A percentile compares a stretch with the other conserved stretches of the same genome.
Evolutionary conservation across 2,329 filamentous ascomycete species (phyloP).

Genomic region (Cladophialophora psammophila): DNA sequence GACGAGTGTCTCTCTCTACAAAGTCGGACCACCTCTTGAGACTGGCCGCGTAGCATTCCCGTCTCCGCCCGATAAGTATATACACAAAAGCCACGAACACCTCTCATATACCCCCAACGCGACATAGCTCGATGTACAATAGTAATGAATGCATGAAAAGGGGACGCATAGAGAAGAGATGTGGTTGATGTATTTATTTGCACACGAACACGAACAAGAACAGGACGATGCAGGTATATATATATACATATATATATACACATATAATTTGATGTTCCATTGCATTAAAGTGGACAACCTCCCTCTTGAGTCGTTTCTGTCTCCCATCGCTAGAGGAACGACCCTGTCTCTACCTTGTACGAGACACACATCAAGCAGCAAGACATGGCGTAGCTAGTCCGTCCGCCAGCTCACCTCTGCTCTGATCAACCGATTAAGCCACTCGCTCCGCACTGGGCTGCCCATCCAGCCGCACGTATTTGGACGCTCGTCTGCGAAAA

Average conservation of each 20-base stretch:
- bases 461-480: no score
- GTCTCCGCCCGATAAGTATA: not conserved
- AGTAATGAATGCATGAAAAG: not conserved
- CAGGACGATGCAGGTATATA: not conserved
- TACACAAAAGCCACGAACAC: not conserved
- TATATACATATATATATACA: not conserved
- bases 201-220: not conserved
- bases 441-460: no score
- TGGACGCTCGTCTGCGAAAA: no score
- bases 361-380: not conserved
- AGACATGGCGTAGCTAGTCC: no score
- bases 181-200: not conserved
- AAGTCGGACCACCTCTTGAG: no score
- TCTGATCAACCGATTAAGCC: no score
- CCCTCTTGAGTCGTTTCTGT: not conserved
- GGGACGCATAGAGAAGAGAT: not conserved
- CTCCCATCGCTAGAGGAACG: not conserved
- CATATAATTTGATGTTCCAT: not conserved
- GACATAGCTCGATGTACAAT: not conserved
- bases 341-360: not conserved
- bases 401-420: no score
- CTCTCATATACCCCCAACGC: not conserved
- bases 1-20: no score
- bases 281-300: not conserved
- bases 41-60: not conserved